Conservation (phyloP, 2,329 filamentous ascomycete species). For the Pezicula radicicola region DNA sequence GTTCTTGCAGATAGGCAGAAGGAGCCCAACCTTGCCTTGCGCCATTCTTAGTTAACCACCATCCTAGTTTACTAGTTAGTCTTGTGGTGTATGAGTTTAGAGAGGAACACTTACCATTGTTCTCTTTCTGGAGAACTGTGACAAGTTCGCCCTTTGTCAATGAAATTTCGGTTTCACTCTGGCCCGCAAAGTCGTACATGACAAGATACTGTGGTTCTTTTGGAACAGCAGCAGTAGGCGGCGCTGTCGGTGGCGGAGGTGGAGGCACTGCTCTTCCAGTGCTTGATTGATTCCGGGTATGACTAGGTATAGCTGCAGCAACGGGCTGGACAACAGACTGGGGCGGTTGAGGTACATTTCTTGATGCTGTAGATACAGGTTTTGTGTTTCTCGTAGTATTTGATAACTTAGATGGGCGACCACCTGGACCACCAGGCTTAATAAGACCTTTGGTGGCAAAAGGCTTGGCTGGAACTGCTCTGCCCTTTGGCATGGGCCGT, state of each 20-base stretch:
- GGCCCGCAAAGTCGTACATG: conserved; percentile 86
- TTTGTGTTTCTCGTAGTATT: conserved; percentile 35
- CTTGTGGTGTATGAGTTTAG: not conserved
- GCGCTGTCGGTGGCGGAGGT: conserved; percentile 58
- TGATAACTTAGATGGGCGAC: conserved; percentile 71
- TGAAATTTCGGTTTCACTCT: conserved; percentile 80
- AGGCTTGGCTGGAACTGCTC: conserved; percentile 80
- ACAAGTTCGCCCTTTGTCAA: conserved; percentile 78
- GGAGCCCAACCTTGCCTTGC: conserved; percentile 87
- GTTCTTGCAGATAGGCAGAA: conserved; percentile 89
- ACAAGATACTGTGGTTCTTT: conserved; percentile 82
- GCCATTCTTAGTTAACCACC: conserved; percentile 86
- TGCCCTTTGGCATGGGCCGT: conserved; percentile 80
- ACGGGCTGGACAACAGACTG: conserved; percentile 27
- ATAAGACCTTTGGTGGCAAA: conserved; percentile 94
- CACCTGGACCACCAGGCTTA: conserved; percentile 81
- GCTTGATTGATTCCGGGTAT: conserved; percentile 54
- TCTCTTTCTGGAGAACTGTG: conserved; percentile 89
- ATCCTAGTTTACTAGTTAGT: conserved; percentile 59
- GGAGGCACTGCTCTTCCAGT: conserved; percentile 48
- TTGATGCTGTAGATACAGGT: conserved; percentile 20
- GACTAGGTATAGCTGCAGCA: conserved; percentile 40
- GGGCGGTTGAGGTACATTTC: conserved; percentile 23
- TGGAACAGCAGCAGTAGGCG: conserved; percentile 61
- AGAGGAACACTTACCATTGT: conserved; percentile 68